phyloP scores from a whole-genome alignment of 2,329 filamentous ascomycete genomes.

The Xylariaceae sp. region DNA sequence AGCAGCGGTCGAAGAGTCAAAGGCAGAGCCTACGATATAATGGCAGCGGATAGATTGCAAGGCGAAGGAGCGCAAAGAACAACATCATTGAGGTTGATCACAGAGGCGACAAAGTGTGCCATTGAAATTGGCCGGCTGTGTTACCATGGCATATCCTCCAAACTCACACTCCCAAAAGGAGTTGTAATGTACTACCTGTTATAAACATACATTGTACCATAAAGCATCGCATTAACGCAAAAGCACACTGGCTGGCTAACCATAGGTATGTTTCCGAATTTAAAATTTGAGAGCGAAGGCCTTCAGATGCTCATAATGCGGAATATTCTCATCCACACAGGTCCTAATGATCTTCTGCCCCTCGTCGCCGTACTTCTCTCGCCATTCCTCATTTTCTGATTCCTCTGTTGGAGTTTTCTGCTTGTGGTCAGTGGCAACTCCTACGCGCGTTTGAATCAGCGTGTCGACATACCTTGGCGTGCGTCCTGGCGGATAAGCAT shows the following conservation, averaged over 20 bases:
- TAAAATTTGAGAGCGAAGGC: constrained; percentile 65
- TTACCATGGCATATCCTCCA: constrained; percentile 12
- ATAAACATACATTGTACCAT: constrained; percentile 15
- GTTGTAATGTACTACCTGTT: constrained; percentile 18
- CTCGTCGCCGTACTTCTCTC: constrained; percentile 68
- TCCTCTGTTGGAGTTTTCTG: constrained; percentile 63
- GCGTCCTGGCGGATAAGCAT: constrained; percentile 65
- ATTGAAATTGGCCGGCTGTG: constrained; percentile 13
- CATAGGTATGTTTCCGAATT: constrained; percentile 1
- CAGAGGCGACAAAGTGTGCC: too few species aligned
- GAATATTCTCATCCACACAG: constrained; percentile 67
- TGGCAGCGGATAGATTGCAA: background rate
- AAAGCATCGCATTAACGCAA: background rate
- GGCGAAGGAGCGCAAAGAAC: constrained; percentile 2
- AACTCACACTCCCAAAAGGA: background rate
- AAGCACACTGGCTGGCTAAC: too few species aligned
- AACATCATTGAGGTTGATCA: constrained; percentile 7
- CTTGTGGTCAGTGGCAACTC: constrained; percentile 5
- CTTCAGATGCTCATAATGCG: constrained; percentile 79
- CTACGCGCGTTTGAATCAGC: too few species aligned
- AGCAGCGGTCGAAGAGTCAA: constrained; percentile 1
- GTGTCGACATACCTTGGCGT: constrained; percentile 48
- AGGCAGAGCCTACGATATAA: background rate
- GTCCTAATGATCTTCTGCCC: constrained; percentile 66
- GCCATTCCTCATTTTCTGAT: constrained; percentile 68